phyloP scores from a whole-genome alignment of 805 yeast genomes.

The Priceomyces haplophilus region DNA sequence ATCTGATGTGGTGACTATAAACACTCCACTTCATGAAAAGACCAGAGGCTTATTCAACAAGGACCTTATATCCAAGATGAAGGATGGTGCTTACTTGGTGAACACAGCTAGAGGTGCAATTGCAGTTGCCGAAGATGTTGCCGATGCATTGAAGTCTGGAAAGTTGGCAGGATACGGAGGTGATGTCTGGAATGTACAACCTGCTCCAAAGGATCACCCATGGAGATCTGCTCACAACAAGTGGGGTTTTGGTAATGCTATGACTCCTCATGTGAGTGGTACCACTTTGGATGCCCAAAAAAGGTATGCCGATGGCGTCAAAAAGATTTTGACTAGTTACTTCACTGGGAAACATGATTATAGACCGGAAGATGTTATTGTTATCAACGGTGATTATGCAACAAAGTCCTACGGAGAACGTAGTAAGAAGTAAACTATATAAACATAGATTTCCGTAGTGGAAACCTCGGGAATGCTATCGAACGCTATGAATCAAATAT shows the following conservation, averaged over 20 bases:
- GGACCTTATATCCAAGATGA: constrained; percentile 63
- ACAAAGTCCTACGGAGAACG: constrained; percentile 68
- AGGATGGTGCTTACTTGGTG: constrained; percentile 69
- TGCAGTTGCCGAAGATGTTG: constrained; percentile 68
- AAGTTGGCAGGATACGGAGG: constrained; percentile 79
- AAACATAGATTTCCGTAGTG: no score
- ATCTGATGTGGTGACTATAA: constrained; percentile 73
- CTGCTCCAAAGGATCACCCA: constrained; percentile 73
- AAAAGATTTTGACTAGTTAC: constrained; percentile 60
- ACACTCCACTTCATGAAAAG: constrained; percentile 72
- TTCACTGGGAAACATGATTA: constrained; percentile 62
- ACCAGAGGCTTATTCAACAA: constrained; percentile 67
- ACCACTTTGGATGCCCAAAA: constrained; percentile 77
- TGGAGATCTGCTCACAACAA: constrained; percentile 70
- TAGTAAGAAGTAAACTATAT: not conserved
- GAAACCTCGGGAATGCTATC: no score
- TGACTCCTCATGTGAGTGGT: constrained; percentile 82
- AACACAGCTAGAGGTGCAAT: constrained; percentile 85
- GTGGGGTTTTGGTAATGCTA: constrained; percentile 74
- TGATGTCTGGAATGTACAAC: constrained; percentile 85
- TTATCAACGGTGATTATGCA: constrained; percentile 67
- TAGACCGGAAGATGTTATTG: constrained; percentile 73
- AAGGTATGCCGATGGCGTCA: constrained; percentile 68
- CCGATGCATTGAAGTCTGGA: constrained; percentile 67
- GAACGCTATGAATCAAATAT: constrained; percentile 1